Evolutionary conservation across 768 basidiomycete species (phyloP).

Genomic region (Xanthoconium purpureum): DNA sequence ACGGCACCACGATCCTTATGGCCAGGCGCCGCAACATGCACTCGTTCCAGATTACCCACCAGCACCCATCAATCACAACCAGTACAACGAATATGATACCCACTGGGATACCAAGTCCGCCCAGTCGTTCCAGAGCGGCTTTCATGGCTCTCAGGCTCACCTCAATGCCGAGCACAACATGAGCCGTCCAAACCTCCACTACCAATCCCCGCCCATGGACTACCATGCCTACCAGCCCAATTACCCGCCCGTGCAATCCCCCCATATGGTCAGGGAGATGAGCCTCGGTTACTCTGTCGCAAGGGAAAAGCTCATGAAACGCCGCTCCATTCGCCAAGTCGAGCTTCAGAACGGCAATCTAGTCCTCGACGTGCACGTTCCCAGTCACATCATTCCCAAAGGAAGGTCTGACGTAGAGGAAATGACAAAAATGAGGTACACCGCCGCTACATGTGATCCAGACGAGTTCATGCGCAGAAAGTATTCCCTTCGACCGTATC

Average conservation of each 20-base stretch:
- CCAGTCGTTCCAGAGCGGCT: constrained; percentile 58
- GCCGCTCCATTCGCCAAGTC: constrained; percentile 74
- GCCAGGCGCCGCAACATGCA: constrained; percentile 31
- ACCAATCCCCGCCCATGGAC: constrained; percentile 44
- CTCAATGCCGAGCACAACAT: constrained; percentile 62
- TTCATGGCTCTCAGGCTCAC: constrained; percentile 69
- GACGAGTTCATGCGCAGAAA: constrained; percentile 79
- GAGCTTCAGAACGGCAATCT: constrained; percentile 80
- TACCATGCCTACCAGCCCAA: constrained; percentile 43
- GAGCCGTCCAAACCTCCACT: constrained; percentile 41
- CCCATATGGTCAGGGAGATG: constrained; percentile 44
- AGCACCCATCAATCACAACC: constrained; percentile 28
- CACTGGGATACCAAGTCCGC: constrained; percentile 53
- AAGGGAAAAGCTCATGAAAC: constrained; percentile 79
- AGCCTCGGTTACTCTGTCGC: constrained; percentile 64
- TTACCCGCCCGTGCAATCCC: constrained; percentile 59
- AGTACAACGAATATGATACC: constrained; percentile 43
- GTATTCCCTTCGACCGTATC: constrained; percentile 76
- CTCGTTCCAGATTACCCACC: constrained; percentile 38
- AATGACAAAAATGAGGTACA: constrained; percentile 82
- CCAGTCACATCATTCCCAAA: constrained; percentile 72
- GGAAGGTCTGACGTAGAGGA: constrained; percentile 63
- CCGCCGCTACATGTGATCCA: constrained; percentile 86
- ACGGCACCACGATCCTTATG: constrained; percentile 49
- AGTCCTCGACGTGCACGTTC: constrained; percentile 80